Evolutionary conservation across 148 eudicot genomes (phyloP).

Genomic region (Oxyria digyna): DNA sequence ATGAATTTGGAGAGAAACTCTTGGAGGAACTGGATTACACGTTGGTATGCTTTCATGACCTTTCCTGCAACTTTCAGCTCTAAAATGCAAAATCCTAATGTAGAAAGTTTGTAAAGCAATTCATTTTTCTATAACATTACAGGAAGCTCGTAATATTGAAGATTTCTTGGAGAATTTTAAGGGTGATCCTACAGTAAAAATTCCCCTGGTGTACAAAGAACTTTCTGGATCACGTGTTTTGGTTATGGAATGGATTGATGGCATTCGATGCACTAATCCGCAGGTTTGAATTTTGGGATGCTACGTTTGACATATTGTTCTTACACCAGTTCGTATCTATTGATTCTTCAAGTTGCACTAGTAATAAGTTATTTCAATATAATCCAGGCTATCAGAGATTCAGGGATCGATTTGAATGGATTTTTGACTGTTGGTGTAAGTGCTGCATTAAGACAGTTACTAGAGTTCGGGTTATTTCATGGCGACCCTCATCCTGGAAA

Average conservation of each 20-base stretch:
- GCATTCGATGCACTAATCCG: constrained; percentile 95
- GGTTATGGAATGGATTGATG: constrained; percentile 99
- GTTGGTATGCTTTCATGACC: constrained; percentile 36
- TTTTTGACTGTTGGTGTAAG: constrained; percentile 96
- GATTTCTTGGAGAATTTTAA: constrained; percentile 92
- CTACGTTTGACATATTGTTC: background rate
- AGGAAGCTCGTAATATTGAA: constrained; percentile 99
- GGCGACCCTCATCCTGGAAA: constrained; percentile 99
- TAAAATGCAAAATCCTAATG: background rate
- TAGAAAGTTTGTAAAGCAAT: background rate
- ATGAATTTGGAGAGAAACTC: constrained; percentile 98
- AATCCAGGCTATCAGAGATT: constrained; percentile 73
- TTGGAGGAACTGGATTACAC: constrained; percentile 98
- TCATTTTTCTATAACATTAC: background rate
- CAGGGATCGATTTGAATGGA: constrained; percentile 77
- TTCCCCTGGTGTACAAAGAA: constrained; percentile 74
- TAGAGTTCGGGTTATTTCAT: constrained; percentile 93
- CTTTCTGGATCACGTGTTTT: constrained; percentile 87
- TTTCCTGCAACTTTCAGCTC: constrained; percentile 6
- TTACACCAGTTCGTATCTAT: background rate
- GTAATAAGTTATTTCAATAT: constrained; percentile 1
- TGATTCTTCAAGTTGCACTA: constrained; percentile 4
- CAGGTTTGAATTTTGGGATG: constrained; percentile 38
- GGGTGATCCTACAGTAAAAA: constrained; percentile 93
- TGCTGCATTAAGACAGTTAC: constrained; percentile 88